Base-by-base conservation (phyloP, 1,139 yeast species). In the Pichia sp. region DNA sequence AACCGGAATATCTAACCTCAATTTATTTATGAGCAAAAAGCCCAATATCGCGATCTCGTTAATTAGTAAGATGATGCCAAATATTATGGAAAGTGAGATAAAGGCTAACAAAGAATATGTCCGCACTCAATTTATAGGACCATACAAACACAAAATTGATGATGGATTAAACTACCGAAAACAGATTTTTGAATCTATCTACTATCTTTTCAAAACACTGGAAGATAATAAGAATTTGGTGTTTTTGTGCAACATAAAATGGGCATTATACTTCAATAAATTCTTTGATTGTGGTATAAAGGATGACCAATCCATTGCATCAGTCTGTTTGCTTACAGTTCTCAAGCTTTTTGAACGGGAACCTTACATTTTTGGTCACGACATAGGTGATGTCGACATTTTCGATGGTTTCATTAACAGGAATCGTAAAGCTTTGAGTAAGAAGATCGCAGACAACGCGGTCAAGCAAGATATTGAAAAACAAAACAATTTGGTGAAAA, bases 101-200 rank as follows among this genome's bases (percentile, higher is more conserved):
- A 72, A 71, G 16, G 75, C 85, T 2, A 81, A 80, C 60, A 76
- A 75, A 31, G 77, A 78, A 52, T 84, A 83, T 63, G 80, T 87
- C 51, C 84, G 84, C 55, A 73, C 77, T 12, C 85, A 89, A 44
- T 87, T 85, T 49, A 87, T 90, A 84, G 97, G 97, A 0, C 96
- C 96, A 0, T 88, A 87, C 73, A 87, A 87, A 64, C 92, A 87
- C 65, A 83, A 84, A 58, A 80, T 87, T 48, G 97, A 89, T 65
- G 87, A 85, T 63, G 95, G 93, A 0, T 73, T 87, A 49, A 91
- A 84, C 59, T 79, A 84, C 56, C 76, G 97, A 54, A 87, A 87
- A 66, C 77, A 87, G 50, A 77, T 88, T 9, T 87, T 85, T 67
- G 96, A 89, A 65, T 73, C 85, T 36, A 72, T 88, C 49, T 84